These are phyloP conservation scores for Phalaenopsis aphrodite DNA, from an alignment of 106 monocot species.

Conservation along the genomic window DNA sequence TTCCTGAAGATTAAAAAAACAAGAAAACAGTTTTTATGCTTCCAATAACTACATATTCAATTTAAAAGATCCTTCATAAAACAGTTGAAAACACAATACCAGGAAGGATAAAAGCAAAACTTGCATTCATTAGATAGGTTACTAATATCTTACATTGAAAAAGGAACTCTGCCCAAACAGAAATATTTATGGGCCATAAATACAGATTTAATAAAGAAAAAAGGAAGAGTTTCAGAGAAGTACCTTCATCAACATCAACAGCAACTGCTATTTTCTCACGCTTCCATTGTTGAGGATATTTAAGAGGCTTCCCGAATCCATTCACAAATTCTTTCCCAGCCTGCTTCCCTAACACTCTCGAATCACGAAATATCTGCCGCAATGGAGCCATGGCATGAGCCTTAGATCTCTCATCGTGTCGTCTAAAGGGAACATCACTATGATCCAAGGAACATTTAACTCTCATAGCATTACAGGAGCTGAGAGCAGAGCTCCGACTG, in stretches of 20 bases:
- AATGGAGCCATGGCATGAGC: constrained; percentile 5
- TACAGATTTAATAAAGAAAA: background rate
- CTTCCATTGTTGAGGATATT: background rate
- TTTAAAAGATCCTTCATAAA: background rate
- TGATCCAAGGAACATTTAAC: constrained; percentile 1
- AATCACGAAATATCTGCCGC: background rate
- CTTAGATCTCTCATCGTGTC: background rate
- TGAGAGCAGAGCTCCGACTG: background rate
- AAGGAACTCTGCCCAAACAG: background rate
- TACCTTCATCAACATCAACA: constrained; percentile 13
- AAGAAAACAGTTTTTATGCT: background rate
- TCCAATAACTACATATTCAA: background rate
- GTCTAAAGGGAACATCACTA: background rate
- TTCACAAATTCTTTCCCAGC: background rate
- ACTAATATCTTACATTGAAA: background rate
- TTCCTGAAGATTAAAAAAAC: background rate
- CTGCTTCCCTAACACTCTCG: background rate
- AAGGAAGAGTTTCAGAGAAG: background rate
- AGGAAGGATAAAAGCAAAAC: background rate
- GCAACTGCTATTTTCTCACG: background rate
- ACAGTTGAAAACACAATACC: background rate
- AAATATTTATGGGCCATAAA: background rate
- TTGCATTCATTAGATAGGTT: background rate
- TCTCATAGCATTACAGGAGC: background rate
- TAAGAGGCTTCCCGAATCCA: background rate